A percentile compares a stretch with the other conserved stretches of the same genome.
These are phyloP conservation scores for Huiozyma naganishii DNA, from an alignment of 805 yeast genomes.

Conservation along the genomic window DNA sequence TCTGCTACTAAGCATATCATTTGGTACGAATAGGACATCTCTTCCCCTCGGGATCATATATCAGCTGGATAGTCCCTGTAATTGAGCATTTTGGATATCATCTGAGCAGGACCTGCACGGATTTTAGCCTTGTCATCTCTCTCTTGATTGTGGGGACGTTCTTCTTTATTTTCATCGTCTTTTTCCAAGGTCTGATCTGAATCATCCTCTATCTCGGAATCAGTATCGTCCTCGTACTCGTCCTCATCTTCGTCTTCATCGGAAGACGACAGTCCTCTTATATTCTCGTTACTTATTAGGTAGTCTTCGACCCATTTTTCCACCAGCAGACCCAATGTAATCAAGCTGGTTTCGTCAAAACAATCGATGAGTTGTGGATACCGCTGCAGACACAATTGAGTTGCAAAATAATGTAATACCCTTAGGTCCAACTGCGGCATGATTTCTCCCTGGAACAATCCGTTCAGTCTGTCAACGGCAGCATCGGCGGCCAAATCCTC, in stretches of 20 bases:
- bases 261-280: neutral
- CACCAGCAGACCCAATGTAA: constrained; percentile 28
- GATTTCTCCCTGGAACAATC: constrained; percentile 19
- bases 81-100: constrained; percentile 15
- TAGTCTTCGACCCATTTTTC: constrained; percentile 31
- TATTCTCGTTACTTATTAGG: constrained; percentile 3
- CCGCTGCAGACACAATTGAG: constrained; percentile 21
- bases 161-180: neutral
- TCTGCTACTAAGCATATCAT: too few species aligned
- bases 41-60: constrained; percentile 6
- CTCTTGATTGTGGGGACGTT: too few species aligned
- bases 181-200: constrained; percentile 3
- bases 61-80: constrained; percentile 21
- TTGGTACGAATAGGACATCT: too few species aligned
- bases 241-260: constrained; percentile 3
- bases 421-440: constrained; percentile 25
- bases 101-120: constrained; percentile 13
- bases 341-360: constrained; percentile 30
- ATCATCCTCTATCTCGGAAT: constrained; percentile 1
- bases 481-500: constrained; percentile 20
- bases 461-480: constrained; percentile 13
- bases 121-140: neutral
- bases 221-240: neutral
- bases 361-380: constrained; percentile 20
- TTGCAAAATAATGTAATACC: constrained; percentile 29